Evolutionary conservation across 2,329 filamentous ascomycete genomes (phyloP).

Genomic region (Didymella segeticola): DNA sequence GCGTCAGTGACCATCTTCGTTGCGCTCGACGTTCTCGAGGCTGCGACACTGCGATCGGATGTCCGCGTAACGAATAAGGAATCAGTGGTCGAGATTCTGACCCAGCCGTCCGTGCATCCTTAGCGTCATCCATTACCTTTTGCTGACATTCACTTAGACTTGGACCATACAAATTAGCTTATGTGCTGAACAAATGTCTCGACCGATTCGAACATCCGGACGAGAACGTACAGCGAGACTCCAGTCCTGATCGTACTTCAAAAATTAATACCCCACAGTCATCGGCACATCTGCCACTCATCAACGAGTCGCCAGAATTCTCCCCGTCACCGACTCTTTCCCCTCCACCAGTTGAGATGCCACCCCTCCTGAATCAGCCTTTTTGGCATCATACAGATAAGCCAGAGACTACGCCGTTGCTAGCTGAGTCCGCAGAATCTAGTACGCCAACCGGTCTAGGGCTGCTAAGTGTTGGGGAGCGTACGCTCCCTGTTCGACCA

Average conservation of each 20-base stretch:
- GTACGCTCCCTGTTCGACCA: neutral
- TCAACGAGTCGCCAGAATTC: neutral
- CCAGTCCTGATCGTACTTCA: neutral
- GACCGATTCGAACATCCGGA: slow-evolving; percentile 32
- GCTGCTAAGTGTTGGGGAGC: neutral
- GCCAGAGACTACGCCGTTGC: neutral
- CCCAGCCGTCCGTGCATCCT: slow-evolving; percentile 38
- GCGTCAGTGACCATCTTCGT: slow-evolving; percentile 42
- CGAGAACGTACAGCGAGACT: slow-evolving; percentile 24
- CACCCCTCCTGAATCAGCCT: slow-evolving; percentile 1
- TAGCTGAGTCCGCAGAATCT: neutral
- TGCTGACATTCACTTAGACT: slow-evolving; percentile 26
- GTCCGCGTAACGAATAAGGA: slow-evolving; percentile 37
- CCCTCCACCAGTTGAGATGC: slow-evolving; percentile 1
- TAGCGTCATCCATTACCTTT: neutral
- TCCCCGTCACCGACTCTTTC: neutral
- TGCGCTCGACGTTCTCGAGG: slow-evolving; percentile 43
- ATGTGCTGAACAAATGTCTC: slow-evolving; percentile 38
- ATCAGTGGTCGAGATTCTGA: slow-evolving; percentile 43
- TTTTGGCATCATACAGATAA: slow-evolving; percentile 1
- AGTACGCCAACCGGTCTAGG: neutral
- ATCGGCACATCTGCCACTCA: neutral
- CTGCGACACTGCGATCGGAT: slow-evolving; percentile 42
- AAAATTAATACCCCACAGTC: slow-evolving; percentile 3
- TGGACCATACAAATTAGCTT: slow-evolving; percentile 43